Evolutionary conservation across 768 basidiomycete species (phyloP), one percentile per base, ranked within the genome.

Genomic region (Mycena vulgaris): DNA sequence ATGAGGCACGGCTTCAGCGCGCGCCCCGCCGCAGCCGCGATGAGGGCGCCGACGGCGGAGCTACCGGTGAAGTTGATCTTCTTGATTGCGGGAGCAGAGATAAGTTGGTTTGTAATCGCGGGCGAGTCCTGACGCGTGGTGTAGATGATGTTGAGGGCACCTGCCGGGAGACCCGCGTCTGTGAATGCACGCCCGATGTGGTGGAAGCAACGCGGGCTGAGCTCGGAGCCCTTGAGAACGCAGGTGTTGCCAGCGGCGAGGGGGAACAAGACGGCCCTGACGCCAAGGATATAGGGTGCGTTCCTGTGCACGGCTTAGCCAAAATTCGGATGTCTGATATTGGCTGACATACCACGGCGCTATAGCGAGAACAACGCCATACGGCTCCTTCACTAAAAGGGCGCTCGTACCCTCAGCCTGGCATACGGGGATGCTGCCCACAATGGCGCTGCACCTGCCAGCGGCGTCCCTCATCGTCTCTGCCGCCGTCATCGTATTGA

Each of bases 31-130:
- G 89, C 87, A 70, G 89, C 83, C 79, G 89, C 81, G 76, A 92
- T 85, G 65, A 83, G 81, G n/a, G 89, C 84, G 16, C 91, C 92
- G 56, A 89, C 85, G 49, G 85, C 80, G 27, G 89, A 89, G 47
- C 87, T 88, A 21, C 91, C 91, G 2, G 91, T 92, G 77, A 92
- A 92, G 2, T 89, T 87, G 27, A 91, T 77, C 77, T 91, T 91
- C 64, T 87, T 85, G 68, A 92, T 35, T 0, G 39, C 47, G 11
- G 65, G 63, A 10, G 71, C 86, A 30, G 78, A 81, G 76, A 83
- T 83, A 80, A 91, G 89, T 37, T 83, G 80, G 2, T 84, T 78
- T 45, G 92, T 86, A 39, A 90, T 88, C 14, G 85, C 76, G 0
- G 91, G 89, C 21, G 85, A 89, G 17, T 83, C 85, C 33, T 78